Percentiles rank a stretch among this genome's conserved stretches.
phyloP scores from a whole-genome alignment of 1,284 basidiomycete species.

The Sporisorium sorghi region DNA sequence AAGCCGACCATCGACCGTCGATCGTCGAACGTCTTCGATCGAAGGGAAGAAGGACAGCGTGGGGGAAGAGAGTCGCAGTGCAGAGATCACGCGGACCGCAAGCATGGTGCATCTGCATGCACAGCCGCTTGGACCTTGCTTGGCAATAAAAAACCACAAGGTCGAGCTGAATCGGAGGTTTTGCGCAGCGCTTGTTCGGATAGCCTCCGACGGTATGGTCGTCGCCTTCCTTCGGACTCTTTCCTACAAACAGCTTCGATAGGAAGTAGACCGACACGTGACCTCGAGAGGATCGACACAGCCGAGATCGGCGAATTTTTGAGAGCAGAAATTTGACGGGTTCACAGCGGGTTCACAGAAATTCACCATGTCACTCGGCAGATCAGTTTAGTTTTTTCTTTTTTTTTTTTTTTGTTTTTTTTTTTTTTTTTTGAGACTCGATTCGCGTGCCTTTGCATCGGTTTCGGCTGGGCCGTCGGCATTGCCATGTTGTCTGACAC shows the following conservation, averaged over 20 bases:
- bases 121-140: not conserved
- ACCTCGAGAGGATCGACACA: not conserved
- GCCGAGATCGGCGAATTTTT: too few relatives aligned
- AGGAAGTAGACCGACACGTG: not conserved
- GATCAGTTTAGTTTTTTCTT: too few relatives aligned
- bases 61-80: not conserved
- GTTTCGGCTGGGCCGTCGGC: too few relatives aligned
- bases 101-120: not conserved
- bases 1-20: not conserved
- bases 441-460: too few relatives aligned
- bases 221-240: not conserved
- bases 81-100: not conserved
- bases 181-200: not conserved
- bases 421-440: too few relatives aligned
- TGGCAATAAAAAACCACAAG: not conserved
- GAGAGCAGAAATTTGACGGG: too few relatives aligned
- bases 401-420: too few relatives aligned
- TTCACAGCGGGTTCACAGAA: too few relatives aligned
- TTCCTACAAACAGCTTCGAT: not conserved
- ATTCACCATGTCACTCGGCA: too few relatives aligned
- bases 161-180: not conserved
- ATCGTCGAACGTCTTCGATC: too few relatives aligned
- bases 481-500: too few relatives aligned
- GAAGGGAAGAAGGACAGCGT: not conserved
- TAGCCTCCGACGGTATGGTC: not conserved